Evolutionary conservation across 345 rosid species (phyloP), one percentile per base, ranked within the genome.

Genomic region (Xanthoceras sorbifolium): DNA sequence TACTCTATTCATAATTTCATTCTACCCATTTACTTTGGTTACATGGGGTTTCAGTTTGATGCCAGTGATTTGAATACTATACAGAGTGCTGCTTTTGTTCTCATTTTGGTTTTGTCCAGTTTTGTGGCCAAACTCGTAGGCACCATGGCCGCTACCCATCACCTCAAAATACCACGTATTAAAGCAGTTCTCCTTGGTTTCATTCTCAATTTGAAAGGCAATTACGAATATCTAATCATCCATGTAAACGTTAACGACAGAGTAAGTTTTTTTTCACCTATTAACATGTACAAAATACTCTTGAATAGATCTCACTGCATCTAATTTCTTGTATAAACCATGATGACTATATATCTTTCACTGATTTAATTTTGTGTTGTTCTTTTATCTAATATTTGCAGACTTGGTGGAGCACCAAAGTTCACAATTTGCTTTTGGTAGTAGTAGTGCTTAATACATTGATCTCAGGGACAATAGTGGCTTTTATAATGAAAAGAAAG

Each of bases 1-100:
- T 93, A 88, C 63, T 85, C 91, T n/a, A 87, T 90, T 44, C 80
- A 93, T 72, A 93, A 88, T 77, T 91, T 93, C 78, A 59, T 95
- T 10, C 91, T 95, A 22, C 99, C 99, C 2, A 83, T 93, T 6
- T 95, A 87, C 79, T 95, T 91, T 5, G 95, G 99, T 73, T 91
- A 86, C 72, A 81, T 88, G 4, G 99, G 97, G 28, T 93, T 93
- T 71, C 94, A 91, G 57, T 84, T 93, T 65, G 80, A 89, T 68
- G 74, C 81, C 1, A 29, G 5, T 0, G 73, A 73, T 26, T 29
- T 87, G 59, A 48, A 48, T 25, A 69, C 54, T 22, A 15, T 1
- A 3, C 40, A 64, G 44, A 74, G 79, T n/a, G 10, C 68, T 29
- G 0, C 87, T 9, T 67, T 74, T 4, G 82, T 89, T 7, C n/a